Base-by-base conservation (phyloP, 208 protist genomes). In the Leptomonas pyrrhocoris region DNA sequence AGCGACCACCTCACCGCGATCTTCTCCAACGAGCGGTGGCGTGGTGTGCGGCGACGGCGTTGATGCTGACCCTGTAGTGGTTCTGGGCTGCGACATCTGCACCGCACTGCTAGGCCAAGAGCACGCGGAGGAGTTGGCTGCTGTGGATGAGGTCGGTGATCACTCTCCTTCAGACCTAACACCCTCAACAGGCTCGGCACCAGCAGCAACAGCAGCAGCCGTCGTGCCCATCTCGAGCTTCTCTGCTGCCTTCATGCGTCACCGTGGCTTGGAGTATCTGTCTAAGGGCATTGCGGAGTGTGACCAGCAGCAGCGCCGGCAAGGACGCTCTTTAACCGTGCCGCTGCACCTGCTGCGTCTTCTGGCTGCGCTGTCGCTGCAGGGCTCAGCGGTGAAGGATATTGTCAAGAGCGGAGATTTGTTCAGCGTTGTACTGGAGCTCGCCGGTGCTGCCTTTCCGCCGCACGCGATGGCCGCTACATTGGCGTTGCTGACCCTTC, bases 401-500 rank as follows among this genome's bases (percentile, higher is more conserved):
- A 56, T 93, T 19, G 73, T 88, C 3, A 74, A 73, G 19, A 60
- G 74, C 19, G 27, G 40, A 0, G 74, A 83, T 53, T 68, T 92
- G 2, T 81, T 95, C 67, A 88, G 78, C 13, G 81, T 90, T 1
- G 38, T 95, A n/a, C 38, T 90, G 40, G 90, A 92, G 54, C 25
- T 79, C 18, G 84, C 90, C 12, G 78, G 67, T 16, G 64, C 72
- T 15, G 65, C 65, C 4, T 69, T 46, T 21, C 18, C 45, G 27
- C 40, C 66, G 23, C 51, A 48, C 27, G 62, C 38, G 12, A 30
- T 23, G 23, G 51, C 58, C 11, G 78, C 82, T 28, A 88, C 85
- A 23, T 66, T 96, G 19, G 79, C 91, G 11, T 63, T 94, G 36
- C 74, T 96, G 15, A 69, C 66, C 0, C 50, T 96, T 23, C 91